A percentile compares a stretch with the other conserved stretches of the same genome.
phyloP scores from a whole-genome alignment of 139 green algal species.

The Tetraselmis striata region DNA sequence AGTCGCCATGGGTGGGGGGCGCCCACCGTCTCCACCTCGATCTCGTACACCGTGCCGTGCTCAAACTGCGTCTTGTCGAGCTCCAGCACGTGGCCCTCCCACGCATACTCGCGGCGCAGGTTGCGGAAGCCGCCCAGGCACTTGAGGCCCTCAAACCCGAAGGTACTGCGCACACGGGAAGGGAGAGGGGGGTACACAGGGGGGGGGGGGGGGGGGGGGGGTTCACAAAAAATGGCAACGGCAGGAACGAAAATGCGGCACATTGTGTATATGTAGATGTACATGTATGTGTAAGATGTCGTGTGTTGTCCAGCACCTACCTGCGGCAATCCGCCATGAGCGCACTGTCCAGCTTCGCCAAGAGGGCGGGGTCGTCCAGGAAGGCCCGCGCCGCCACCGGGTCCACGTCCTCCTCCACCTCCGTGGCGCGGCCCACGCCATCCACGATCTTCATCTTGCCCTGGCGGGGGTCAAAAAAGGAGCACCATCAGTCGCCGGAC shows the following conservation, averaged over 20 bases:
- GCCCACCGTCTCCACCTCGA: constrained; percentile 83
- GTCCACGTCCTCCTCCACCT: constrained; percentile 68
- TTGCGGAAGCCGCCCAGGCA: constrained; percentile 88
- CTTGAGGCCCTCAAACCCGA: constrained; percentile 42
- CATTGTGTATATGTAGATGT: too few species aligned
- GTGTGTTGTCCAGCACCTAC: constrained; percentile 7
- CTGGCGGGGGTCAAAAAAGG: too few species aligned
- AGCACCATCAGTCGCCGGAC: too few species aligned
- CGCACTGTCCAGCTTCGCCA: constrained; percentile 45
- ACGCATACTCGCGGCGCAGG: constrained; percentile 64
- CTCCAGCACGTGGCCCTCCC: constrained; percentile 75
- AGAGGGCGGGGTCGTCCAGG: constrained; percentile 43
- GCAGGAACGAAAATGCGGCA: too few species aligned
- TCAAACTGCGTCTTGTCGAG: constrained; percentile 83
- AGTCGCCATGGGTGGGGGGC: too few species aligned
- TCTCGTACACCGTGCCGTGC: constrained; percentile 81
- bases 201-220: neutral
- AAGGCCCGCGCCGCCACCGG: constrained; percentile 35
- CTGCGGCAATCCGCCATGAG: constrained; percentile 24
- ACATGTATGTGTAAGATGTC: neutral
- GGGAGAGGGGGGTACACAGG: neutral
- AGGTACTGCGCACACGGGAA: constrained; percentile 25
- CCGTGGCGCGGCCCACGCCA: constrained; percentile 68
- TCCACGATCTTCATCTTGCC: constrained; percentile 66
- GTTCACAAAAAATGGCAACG: too few species aligned